phyloP scores from a whole-genome alignment of 2,329 filamentous ascomycete species.

The Cytospora schulzeri region DNA sequence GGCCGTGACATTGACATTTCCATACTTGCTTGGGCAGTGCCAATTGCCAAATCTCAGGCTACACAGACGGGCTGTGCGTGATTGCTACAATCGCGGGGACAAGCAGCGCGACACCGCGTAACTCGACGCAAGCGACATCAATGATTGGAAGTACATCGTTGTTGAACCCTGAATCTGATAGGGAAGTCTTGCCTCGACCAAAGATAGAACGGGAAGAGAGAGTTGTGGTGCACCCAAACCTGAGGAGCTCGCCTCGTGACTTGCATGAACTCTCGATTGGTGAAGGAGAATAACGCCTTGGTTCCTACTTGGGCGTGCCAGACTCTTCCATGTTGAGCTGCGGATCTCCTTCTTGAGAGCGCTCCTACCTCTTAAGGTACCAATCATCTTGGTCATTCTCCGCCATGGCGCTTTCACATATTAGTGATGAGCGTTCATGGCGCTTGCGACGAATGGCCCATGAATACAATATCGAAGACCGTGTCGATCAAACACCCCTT shows the following conservation, averaged over 20 bases:
- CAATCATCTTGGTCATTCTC: not conserved
- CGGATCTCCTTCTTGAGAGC: not conserved
- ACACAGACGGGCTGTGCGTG: conserved; percentile 4
- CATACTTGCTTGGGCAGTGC: too few relatives aligned
- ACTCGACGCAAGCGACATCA: not conserved
- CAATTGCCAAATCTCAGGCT: not conserved
- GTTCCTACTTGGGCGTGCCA: too few relatives aligned
- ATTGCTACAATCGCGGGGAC: not conserved
- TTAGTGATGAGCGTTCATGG: conserved; percentile 43
- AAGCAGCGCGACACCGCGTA: not conserved
- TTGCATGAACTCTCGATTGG: not conserved
- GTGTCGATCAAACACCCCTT: conserved; percentile 43
- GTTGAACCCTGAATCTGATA: not conserved
- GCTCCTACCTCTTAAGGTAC: not conserved
- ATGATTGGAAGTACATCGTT: not conserved
- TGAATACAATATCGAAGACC: conserved; percentile 52
- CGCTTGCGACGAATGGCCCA: conserved; percentile 54
- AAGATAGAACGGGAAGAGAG: not conserved
- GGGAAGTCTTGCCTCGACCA: not conserved
- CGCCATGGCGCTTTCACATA: conserved; percentile 23
- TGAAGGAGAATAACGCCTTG: not conserved
- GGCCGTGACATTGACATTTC: conserved; percentile 1
- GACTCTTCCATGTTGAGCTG: not conserved
- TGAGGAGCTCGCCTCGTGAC: not conserved
- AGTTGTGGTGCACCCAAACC: not conserved